These are phyloP conservation scores for Noccaea bulbosa DNA, from an alignment of 345 rosid genomes.

Conservation along the genomic window DNA sequence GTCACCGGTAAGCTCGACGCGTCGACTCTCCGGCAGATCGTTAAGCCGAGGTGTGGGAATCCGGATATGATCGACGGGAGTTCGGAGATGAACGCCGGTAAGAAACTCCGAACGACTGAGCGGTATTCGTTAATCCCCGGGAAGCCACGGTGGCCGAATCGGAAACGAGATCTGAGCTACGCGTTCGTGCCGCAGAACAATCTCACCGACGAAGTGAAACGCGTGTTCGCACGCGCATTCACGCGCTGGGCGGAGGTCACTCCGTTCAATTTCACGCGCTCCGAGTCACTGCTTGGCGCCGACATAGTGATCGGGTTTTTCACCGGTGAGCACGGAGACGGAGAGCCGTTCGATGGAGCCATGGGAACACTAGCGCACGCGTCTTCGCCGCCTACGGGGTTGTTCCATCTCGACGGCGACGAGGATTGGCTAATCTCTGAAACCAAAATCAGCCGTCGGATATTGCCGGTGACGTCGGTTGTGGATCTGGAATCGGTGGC, in stretches of 20 bases:
- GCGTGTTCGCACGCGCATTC: conserved; percentile 73
- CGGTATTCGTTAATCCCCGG: conserved; percentile 78
- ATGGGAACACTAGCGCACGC: conserved; percentile 91
- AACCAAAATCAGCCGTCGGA: conserved; percentile 25
- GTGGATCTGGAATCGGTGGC: conserved; percentile 88
- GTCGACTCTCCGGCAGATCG: conserved; percentile 53
- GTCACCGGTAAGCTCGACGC: conserved; percentile 70
- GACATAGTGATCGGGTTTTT: conserved; percentile 74
- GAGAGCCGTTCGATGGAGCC: conserved; percentile 89
- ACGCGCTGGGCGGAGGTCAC: conserved; percentile 69
- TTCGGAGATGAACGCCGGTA: conserved; percentile 69
- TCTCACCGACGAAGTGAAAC: conserved; percentile 51
- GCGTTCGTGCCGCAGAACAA: conserved; percentile 56
- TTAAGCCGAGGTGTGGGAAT: conserved; percentile 73
- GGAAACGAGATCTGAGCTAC: conserved; percentile 58
- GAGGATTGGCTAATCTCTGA: conserved; percentile 72
- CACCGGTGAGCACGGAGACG: conserved; percentile 88
- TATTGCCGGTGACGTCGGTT: conserved; percentile 48
- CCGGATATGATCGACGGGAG: conserved; percentile 72
- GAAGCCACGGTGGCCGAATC: conserved; percentile 64
- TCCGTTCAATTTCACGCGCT: conserved; percentile 65
- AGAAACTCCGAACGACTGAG: conserved; percentile 46
- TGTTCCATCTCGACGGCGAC: conserved; percentile 67
- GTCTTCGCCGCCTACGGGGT: conserved; percentile 79
- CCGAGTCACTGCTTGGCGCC: conserved; percentile 40